Conservation (phyloP, 805 yeast species). For the Kockiozyma suomiensis region DNA sequence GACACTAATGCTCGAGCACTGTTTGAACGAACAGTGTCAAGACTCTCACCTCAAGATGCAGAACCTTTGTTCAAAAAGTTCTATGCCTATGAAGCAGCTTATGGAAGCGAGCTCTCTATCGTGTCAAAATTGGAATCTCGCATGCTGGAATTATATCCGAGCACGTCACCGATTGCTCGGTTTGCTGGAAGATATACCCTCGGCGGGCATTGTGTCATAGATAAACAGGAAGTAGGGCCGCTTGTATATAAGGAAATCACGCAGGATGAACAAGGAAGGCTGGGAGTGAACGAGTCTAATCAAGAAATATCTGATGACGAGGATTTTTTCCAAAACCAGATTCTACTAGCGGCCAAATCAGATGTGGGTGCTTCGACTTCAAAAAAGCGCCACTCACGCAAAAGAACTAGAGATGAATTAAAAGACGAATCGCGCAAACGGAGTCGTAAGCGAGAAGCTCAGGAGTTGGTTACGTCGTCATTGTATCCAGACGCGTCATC, state of each 20-base stretch:
- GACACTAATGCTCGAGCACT: slow-evolving; percentile 77
- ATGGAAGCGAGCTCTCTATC: slow-evolving; percentile 65
- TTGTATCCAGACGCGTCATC: neutral
- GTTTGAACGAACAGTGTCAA: slow-evolving; percentile 74
- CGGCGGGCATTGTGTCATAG: slow-evolving; percentile 27
- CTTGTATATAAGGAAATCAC: slow-evolving; percentile 15
- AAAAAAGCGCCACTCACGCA: slow-evolving; percentile 4
- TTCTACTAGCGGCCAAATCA: slow-evolving; percentile 1
- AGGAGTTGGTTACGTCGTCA: slow-evolving; percentile 17
- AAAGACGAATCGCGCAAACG: slow-evolving; percentile 21
- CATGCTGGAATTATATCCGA: slow-evolving; percentile 66
- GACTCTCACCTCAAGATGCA: slow-evolving; percentile 47
- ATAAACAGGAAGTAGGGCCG: slow-evolving; percentile 27
- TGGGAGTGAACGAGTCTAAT: neutral
- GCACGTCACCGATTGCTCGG: slow-evolving; percentile 49
- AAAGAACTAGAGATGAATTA: slow-evolving; percentile 6
- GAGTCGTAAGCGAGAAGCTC: slow-evolving; percentile 23
- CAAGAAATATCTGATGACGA: slow-evolving; percentile 7
- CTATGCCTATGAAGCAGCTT: slow-evolving; percentile 66
- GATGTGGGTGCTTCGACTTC: neutral
- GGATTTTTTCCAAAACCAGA: slow-evolving; percentile 1
- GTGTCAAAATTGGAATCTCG: slow-evolving; percentile 68
- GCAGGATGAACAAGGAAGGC: slow-evolving; percentile 1
- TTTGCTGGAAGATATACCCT: slow-evolving; percentile 43
- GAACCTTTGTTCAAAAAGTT: slow-evolving; percentile 58